Evolutionary conservation across 1,139 yeast genomes (phyloP), one percentile per base, ranked within the genome.

Genomic region (Meyerozyma elateridarum): DNA sequence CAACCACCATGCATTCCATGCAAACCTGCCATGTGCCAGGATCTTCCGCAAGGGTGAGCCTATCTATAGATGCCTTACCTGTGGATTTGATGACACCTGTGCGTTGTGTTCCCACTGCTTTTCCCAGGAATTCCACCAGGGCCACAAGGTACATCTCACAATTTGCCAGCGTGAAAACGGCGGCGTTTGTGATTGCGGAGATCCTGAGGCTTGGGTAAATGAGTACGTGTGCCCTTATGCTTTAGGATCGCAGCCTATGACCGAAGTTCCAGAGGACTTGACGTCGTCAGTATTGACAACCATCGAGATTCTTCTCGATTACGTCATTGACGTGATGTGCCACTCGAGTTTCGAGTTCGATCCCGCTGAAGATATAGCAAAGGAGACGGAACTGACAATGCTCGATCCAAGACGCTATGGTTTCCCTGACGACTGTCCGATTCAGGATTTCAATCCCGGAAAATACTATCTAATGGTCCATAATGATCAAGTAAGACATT

Each of bases 41-140:
- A 77, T 80, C 33, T 83, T 87, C 47, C 66, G 76, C 28, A 75
- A 78, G 34, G 95, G 95, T n/a, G 95, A 87, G 48, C 91, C 95
- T 0, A 82, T 88, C 3, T 84, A 83, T 51, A 64, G 93, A 28
- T 87, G 96, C 50, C 74, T 66, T 29, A 85, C 95, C 0, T 87
- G 96, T 56, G 91, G 88, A 0, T 70, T 73, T 33, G 95, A 85
- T 51, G 95, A 85, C 32, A 80, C 94, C 0, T 84, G 95, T 57
- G 95, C 91, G 0, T 59, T 91, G 16, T 91, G 98, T 51, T 72
- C 80, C 6, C 65, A 72, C 42, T 91, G 98, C 52, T 91, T 68
- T 56, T 76, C 78, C 35, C 77, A 79, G 3, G 78, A 75, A 4
- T 69, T 71, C 36, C 98, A 91, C 56, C 52, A 56, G 20, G 94